Evolutionary conservation across 352 stramenopile genomes (phyloP).

Genomic region (Globisporangium parvum): DNA sequence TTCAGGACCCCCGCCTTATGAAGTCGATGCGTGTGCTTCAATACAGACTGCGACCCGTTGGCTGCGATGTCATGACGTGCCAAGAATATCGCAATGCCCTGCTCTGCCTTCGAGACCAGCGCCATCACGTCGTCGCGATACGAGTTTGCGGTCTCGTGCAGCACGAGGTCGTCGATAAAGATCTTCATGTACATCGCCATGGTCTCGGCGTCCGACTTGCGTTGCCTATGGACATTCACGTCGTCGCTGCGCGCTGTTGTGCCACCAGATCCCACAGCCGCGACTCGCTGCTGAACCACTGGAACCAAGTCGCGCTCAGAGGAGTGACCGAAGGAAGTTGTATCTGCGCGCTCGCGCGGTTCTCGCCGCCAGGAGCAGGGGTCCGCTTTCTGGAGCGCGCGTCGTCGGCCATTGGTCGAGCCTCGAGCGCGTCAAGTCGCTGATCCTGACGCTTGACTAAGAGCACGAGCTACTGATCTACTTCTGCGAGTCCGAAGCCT

Average conservation of each 20-base stretch:
- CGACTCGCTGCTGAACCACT: neutral
- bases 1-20: slow-evolving; percentile 2
- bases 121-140: slow-evolving; percentile 1
- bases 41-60: slow-evolving; percentile 2
- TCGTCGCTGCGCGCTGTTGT: too few species aligned
- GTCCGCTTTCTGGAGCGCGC: too few species aligned
- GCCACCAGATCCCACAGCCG: neutral
- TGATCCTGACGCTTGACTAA: neutral
- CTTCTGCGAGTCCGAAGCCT: neutral
- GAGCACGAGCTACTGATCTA: neutral
- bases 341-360: neutral
- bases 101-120: slow-evolving; percentile 3
- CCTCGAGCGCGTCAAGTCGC: too few species aligned
- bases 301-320: neutral
- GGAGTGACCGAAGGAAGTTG: neutral
- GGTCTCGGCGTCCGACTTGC: neutral
- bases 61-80: neutral
- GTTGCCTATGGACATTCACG: neutral
- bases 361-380: neutral
- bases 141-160: slow-evolving; percentile 4
- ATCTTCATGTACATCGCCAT: slow-evolving; percentile 1
- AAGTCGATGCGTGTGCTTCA: slow-evolving; percentile 3
- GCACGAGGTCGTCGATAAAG: neutral
- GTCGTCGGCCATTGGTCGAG: too few species aligned
- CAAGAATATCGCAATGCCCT: neutral